phyloP scores from a whole-genome alignment of 2,329 filamentous ascomycete species.

The Hypoxylon sp. region DNA sequence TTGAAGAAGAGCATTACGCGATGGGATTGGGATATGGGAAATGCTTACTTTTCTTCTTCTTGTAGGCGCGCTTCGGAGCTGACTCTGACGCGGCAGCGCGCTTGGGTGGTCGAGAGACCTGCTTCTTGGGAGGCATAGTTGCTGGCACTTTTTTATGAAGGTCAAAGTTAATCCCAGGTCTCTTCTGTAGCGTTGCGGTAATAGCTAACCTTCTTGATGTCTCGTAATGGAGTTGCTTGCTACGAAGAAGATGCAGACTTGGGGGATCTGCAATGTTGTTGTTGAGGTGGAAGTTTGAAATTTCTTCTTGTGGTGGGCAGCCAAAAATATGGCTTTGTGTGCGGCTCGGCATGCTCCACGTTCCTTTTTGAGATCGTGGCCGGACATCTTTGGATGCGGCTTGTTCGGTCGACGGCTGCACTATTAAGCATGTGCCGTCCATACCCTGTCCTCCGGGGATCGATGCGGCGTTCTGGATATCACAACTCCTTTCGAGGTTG shows the following conservation, averaged over 20 bases:
- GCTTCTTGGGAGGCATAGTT: neutral
- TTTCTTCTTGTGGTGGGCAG: neutral
- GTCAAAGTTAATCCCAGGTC: conserved; percentile 19
- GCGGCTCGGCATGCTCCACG: neutral
- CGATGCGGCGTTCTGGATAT: neutral
- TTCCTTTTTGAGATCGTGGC: conserved; percentile 8
- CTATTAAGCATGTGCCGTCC: neutral
- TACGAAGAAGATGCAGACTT: conserved; percentile 2
- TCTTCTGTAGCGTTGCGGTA: conserved; percentile 8
- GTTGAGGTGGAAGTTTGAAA: neutral
- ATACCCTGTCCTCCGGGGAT: neutral
- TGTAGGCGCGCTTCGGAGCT: neutral
- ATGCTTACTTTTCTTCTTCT: conserved; percentile 22
- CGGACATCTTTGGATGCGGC: conserved; percentile 4
- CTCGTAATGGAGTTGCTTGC: neutral
- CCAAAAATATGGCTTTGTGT: conserved; percentile 9
- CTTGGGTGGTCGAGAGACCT: neutral
- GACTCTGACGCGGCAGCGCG: neutral
- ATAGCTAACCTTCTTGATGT: conserved; percentile 4
- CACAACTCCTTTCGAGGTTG: neutral
- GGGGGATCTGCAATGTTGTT: neutral
- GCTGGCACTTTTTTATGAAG: neutral
- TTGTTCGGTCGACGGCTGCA: neutral
- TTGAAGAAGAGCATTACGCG: neutral
- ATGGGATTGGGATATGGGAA: neutral